phyloP scores from a whole-genome alignment of 345 rosid species.

The Heritiera littoralis region DNA sequence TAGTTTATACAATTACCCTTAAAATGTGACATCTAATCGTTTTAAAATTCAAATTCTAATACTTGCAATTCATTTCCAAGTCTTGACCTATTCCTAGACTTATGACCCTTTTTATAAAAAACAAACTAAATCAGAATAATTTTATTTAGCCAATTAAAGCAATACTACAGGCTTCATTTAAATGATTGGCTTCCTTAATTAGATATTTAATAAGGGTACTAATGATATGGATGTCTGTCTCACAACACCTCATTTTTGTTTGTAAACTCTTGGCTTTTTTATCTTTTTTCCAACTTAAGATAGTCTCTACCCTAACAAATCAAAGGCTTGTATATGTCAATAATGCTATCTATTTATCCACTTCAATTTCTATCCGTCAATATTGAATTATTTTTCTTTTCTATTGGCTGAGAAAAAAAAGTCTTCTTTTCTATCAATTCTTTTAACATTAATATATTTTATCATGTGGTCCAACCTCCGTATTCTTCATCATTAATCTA shows the following conservation, averaged over 20 bases:
- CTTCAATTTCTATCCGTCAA: neutral
- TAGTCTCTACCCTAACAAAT: neutral
- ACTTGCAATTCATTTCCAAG: too few species aligned
- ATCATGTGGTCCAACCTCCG: constrained; percentile 3
- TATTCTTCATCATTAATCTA: neutral
- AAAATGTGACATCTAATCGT: too few species aligned
- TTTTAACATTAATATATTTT: neutral
- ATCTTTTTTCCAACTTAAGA: neutral
- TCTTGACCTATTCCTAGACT: too few species aligned
- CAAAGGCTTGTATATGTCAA: neutral
- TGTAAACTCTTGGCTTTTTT: neutral
- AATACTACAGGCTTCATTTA: neutral
- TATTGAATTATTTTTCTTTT: neutral
- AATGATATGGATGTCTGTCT: neutral
- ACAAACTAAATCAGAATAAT: too few species aligned
- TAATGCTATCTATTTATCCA: too few species aligned
- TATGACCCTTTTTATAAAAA: too few species aligned
- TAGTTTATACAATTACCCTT: too few species aligned
- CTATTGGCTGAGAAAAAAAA: neutral
- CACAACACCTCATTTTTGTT: neutral
- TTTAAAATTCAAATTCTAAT: too few species aligned
- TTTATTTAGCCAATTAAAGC: too few species aligned
- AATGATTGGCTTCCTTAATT: neutral
- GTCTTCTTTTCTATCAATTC: neutral
- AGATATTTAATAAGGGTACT: neutral